Conservation (phyloP, 2,329 filamentous ascomycete species). For the Fusarium guadeloupense region DNA sequence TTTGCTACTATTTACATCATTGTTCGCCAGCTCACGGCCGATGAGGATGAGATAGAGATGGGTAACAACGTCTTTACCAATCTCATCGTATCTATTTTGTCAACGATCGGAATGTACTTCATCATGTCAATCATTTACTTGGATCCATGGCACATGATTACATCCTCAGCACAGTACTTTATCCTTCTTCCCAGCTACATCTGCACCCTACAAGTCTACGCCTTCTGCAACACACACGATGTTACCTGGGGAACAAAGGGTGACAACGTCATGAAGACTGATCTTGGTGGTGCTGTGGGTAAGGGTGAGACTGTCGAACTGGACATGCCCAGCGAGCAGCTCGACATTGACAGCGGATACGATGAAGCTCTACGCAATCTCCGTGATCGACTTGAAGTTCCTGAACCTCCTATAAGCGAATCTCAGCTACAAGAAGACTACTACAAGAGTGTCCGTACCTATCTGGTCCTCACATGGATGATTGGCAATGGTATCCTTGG, state of each 20-base stretch:
- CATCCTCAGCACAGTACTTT: slow-evolving; percentile 90
- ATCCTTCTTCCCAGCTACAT: slow-evolving; percentile 91
- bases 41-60: slow-evolving; percentile 62
- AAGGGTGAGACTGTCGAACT: slow-evolving; percentile 87
- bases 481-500: slow-evolving; percentile 89
- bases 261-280: slow-evolving; percentile 93
- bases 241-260: slow-evolving; percentile 75
- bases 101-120: slow-evolving; percentile 93
- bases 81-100: slow-evolving; percentile 87
- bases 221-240: slow-evolving; percentile 69
- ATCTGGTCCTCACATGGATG: slow-evolving; percentile 98
- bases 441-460: slow-evolving; percentile 95
- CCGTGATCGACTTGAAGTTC: slow-evolving; percentile 88
- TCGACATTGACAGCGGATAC: slow-evolving; percentile 97
- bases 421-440: slow-evolving; percentile 96
- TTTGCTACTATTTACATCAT: slow-evolving; percentile 93
- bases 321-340: slow-evolving; percentile 97
- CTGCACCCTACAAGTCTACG: slow-evolving; percentile 96
- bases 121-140: slow-evolving; percentile 96
- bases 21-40: slow-evolving; percentile 74
- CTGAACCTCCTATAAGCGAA: slow-evolving; percentile 69
- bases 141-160: slow-evolving; percentile 99
- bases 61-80: slow-evolving; percentile 95
- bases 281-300: slow-evolving; percentile 85
- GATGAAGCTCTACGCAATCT: slow-evolving; percentile 97